Base-by-base conservation (phyloP, 768 basidiomycete species). In the Lentinula sp. region DNA sequence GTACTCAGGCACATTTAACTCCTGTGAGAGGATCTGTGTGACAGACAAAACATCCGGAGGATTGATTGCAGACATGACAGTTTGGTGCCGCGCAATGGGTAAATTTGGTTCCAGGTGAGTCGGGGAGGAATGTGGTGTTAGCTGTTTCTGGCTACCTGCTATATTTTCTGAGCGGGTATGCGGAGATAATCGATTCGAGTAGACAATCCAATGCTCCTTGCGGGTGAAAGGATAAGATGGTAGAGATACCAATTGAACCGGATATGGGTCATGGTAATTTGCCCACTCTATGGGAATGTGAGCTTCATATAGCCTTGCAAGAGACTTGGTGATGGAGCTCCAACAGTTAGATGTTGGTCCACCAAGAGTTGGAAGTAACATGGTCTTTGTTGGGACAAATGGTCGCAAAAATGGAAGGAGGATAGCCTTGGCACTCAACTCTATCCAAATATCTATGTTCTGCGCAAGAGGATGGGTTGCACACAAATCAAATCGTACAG, bases 191-290 rank as follows among this genome's bases (percentile, higher is more conserved):
- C 48, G 46, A 20, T 60, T 23, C 42, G 46, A 18, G 42, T 60
- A 60, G 0, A 28, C 23, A 36, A 60, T 18, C 48, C 51, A 60
- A 36, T 60, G 48, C 41, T 60, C 59, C n/a, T 60, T 60, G 10
- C 59, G 59, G 15, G 59, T 35, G 48, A 60, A 60, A 15, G 59
- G 59, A 18, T 60, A 60, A 10, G 59, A 60, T 15, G 59, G 59
- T 42, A 60, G 35, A 20, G 48, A 32, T n/a, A 60, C 33, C 18
- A 60, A n/a, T 35, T 60, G 13, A 16, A 60, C 59, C 5, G 59
- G 46, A 51, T 60, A 60, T 4, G 48, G 35, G 16, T 12, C 3
- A 60, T 60, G 59, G 32, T 50, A 60, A 20, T 60, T 37, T 41
- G 59, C 59, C 59, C 59, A 60, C 15, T 60, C 36, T 50, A 60